These are phyloP conservation scores for Metarhizium guizhouense DNA, from an alignment of 2,329 filamentous ascomycete species.

Conservation along the genomic window DNA sequence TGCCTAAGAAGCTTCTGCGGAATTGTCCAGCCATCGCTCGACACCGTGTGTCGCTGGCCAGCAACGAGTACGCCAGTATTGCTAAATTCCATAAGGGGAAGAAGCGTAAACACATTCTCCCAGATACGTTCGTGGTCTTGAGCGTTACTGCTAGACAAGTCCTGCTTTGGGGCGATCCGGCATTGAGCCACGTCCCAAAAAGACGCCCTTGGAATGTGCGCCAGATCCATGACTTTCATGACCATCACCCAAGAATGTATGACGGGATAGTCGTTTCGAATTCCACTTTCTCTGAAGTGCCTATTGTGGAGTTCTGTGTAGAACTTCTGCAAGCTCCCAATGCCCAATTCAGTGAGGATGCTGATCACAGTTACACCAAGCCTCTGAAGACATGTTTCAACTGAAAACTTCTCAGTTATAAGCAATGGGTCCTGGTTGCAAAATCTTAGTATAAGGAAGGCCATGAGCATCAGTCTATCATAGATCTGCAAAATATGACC, in stretches of 20 bases:
- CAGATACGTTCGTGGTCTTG: constrained; percentile 46
- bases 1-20: constrained; percentile 47
- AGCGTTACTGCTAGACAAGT: constrained; percentile 30
- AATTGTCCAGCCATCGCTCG: constrained; percentile 49
- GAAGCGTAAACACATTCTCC: constrained; percentile 49
- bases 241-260: constrained; percentile 50
- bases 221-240: constrained; percentile 43
- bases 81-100: constrained; percentile 54
- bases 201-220: constrained; percentile 38
- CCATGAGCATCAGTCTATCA: constrained; percentile 22
- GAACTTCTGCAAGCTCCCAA: constrained; percentile 32
- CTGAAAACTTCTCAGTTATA: constrained; percentile 28
- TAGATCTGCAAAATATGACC: constrained; percentile 16
- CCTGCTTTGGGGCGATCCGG: constrained; percentile 27
- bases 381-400: constrained; percentile 40
- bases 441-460: constrained; percentile 30
- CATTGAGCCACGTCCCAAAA: constrained; percentile 53
- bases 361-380: constrained; percentile 28
- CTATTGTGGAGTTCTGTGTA: constrained; percentile 40
- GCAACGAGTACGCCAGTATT: constrained; percentile 37
- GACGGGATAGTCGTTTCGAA: constrained; percentile 34
- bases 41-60: constrained; percentile 19
- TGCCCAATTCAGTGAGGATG: constrained; percentile 32
- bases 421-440: constrained; percentile 27
- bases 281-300: constrained; percentile 39